These are phyloP conservation scores for Globisporangium cederbergense DNA, from an alignment of 352 stramenopile species.

Conservation along the genomic window DNA sequence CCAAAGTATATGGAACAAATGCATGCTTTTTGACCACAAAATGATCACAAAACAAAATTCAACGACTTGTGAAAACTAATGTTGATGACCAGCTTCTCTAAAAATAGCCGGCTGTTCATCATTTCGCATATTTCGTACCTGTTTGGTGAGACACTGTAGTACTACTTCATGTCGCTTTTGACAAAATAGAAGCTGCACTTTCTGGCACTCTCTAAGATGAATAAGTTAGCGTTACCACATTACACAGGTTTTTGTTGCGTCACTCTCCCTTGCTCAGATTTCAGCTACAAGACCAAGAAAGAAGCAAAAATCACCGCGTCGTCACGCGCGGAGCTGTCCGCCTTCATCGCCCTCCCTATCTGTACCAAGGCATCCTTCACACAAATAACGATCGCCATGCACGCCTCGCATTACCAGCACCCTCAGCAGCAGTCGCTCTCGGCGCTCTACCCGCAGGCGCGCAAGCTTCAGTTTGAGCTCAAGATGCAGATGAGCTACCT, in stretches of 20 bases:
- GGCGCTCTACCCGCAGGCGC: constrained; percentile 74
- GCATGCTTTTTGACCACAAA: no score
- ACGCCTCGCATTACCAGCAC: constrained; percentile 8
- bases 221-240: no score
- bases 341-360: background rate
- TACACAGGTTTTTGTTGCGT: no score
- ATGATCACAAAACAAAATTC: no score
- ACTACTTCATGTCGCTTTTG: no score
- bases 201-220: no score
- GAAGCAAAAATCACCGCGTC: background rate
- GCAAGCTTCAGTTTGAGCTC: constrained; percentile 86
- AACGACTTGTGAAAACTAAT: no score
- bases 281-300: background rate
- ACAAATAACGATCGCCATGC: constrained; percentile 1
- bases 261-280: no score
- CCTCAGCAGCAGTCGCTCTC: constrained; percentile 43
- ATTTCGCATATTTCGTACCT: background rate
- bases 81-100: no score
- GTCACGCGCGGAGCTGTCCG: background rate
- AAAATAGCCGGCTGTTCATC: background rate
- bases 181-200: no score
- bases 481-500: constrained; percentile 89
- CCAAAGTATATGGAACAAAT: no score
- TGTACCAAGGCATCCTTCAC: background rate
- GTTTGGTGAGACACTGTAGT: no score